Conservation (phyloP, 2,329 filamentous ascomycete species). For the Aspergillus sp. region DNA sequence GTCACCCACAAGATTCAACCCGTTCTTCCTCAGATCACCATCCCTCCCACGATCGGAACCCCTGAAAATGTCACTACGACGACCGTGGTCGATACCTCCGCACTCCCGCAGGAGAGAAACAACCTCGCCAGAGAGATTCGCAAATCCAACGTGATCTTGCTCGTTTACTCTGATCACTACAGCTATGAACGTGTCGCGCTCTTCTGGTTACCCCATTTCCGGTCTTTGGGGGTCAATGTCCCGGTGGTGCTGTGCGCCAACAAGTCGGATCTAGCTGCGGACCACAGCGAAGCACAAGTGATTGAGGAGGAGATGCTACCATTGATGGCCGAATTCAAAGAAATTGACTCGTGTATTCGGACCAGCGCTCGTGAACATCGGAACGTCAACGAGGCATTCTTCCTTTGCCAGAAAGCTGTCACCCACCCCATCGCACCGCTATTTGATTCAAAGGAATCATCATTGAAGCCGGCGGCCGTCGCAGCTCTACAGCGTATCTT, state of each 20-base stretch:
- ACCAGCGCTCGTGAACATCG: slow-evolving; percentile 88
- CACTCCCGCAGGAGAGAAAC: slow-evolving; percentile 86
- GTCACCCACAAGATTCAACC: slow-evolving; percentile 93
- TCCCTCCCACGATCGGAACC: slow-evolving; percentile 87
- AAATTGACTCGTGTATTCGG: slow-evolving; percentile 96
- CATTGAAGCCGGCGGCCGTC: slow-evolving; percentile 83
- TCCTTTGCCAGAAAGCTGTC: slow-evolving; percentile 96
- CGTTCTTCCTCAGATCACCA: slow-evolving; percentile 90
- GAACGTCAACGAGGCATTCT: slow-evolving; percentile 96
- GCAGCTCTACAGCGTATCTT: slow-evolving; percentile 87
- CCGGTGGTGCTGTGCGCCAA: slow-evolving; percentile 96
- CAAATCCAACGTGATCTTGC: slow-evolving; percentile 92
- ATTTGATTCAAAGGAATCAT: slow-evolving; percentile 90
- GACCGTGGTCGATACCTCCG: slow-evolving; percentile 89
- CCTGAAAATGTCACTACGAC: slow-evolving; percentile 96
- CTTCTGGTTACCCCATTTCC: slow-evolving; percentile 98
- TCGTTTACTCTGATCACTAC: slow-evolving; percentile 98
- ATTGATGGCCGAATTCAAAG: slow-evolving; percentile 97
- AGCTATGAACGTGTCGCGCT: slow-evolving; percentile 96
- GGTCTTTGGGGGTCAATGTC: slow-evolving; percentile 96
- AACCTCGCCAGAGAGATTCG: slow-evolving; percentile 90
- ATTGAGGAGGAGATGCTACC: slow-evolving; percentile 97
- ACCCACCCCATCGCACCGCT: slow-evolving; percentile 95
- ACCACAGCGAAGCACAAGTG: slow-evolving; percentile 75
- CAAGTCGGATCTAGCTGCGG: slow-evolving; percentile 83